These are phyloP conservation scores for Elongisporangium undulatum DNA, from an alignment of 352 stramenopile genomes.

Conservation along the genomic window DNA sequence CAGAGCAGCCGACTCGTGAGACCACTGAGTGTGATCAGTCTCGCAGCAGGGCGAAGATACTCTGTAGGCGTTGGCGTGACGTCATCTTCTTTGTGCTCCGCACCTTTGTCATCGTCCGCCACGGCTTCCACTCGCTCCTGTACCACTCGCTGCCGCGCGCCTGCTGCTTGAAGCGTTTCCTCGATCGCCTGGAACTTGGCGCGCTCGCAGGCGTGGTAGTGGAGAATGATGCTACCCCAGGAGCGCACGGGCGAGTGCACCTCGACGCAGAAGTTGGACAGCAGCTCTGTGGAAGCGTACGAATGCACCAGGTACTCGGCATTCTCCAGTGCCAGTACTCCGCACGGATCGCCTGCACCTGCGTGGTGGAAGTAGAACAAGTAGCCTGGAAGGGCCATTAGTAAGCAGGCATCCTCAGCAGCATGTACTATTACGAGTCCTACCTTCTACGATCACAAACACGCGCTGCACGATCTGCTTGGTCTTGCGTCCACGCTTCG, in stretches of 20 bases:
- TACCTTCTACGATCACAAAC: slow-evolving; percentile 75
- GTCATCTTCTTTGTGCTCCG: not conserved
- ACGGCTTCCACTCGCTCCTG: not conserved
- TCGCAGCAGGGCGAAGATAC: not conserved
- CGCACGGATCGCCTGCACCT: slow-evolving; percentile 42
- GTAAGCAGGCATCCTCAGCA: too few relatives aligned
- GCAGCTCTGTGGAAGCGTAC: slow-evolving; percentile 52
- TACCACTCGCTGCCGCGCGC: slow-evolving; percentile 12
- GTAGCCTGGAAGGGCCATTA: slow-evolving; percentile 35
- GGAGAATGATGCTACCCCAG: slow-evolving; percentile 74
- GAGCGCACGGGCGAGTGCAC: slow-evolving; percentile 47
- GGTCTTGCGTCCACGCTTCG: slow-evolving; percentile 66
- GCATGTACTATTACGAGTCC: too few relatives aligned
- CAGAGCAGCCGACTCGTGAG: slow-evolving; percentile 28
- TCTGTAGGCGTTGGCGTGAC: not conserved
- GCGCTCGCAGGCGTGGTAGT: slow-evolving; percentile 59
- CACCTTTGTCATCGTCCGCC: not conserved
- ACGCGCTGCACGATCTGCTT: slow-evolving; percentile 63
- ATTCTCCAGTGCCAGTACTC: slow-evolving; percentile 55
- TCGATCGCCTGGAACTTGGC: slow-evolving; percentile 44
- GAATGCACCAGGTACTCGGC: slow-evolving; percentile 70
- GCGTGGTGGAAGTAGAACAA: slow-evolving; percentile 78
- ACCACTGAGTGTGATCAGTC: slow-evolving; percentile 28
- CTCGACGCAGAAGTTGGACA: slow-evolving; percentile 76
- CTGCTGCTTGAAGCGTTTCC: slow-evolving; percentile 43